phyloP scores from a whole-genome alignment of 2,329 filamentous ascomycete species.

The Furcasterigmium furcatum region DNA sequence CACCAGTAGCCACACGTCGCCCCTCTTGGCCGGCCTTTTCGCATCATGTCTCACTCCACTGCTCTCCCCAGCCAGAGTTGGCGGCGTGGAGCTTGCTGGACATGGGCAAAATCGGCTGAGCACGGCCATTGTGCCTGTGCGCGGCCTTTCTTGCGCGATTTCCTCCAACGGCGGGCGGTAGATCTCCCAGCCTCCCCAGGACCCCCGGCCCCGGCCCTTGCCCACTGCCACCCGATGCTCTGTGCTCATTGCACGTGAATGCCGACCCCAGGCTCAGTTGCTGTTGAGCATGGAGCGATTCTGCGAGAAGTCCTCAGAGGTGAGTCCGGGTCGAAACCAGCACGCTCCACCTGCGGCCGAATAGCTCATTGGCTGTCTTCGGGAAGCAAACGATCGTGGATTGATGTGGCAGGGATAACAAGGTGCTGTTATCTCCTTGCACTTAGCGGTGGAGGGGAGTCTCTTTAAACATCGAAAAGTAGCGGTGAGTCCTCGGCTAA shows the following conservation, averaged over 20 bases:
- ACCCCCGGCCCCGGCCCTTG: background rate
- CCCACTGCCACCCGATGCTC: background rate
- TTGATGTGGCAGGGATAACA: background rate
- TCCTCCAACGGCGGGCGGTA: background rate
- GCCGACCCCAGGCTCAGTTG: background rate
- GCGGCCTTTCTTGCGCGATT: background rate
- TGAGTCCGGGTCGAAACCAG: too few species aligned
- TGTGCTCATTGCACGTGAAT: background rate
- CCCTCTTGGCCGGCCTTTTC: background rate
- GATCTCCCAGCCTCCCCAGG: background rate
- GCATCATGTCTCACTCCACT: background rate
- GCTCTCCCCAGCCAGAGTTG: background rate
- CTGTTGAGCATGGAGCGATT: too few species aligned
- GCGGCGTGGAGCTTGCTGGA: background rate
- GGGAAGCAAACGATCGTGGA: background rate
- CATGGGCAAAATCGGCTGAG: background rate
- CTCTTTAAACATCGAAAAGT: background rate
- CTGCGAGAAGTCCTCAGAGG: too few species aligned
- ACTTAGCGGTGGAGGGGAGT: background rate
- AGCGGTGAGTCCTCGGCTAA: background rate
- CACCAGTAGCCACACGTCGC: background rate
- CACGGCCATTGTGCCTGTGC: background rate
- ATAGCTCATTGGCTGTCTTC: background rate
- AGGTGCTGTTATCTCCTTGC: background rate
- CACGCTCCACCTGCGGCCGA: too few species aligned